A percentile compares a stretch with the other conserved stretches of the same genome.
Conservation (phyloP, 177 flowering plant genomes). For the Vitis hybrid region DNA sequence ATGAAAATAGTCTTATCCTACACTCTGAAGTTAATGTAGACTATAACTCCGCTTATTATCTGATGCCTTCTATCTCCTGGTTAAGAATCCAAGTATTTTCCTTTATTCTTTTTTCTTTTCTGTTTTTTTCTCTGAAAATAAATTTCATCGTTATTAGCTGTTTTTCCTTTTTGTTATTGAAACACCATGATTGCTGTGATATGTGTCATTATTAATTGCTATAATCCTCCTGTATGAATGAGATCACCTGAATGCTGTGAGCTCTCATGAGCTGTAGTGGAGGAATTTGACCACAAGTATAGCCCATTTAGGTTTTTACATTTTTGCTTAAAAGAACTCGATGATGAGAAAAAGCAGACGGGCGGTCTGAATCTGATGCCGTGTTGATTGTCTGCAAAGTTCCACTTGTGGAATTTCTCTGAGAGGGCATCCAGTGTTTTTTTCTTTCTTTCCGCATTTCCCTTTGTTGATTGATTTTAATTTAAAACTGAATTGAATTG, state of each 20-base stretch:
- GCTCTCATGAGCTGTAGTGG: no score
- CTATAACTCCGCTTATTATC: slow-evolving; percentile 37
- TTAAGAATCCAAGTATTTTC: background rate
- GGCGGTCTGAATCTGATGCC: slow-evolving; percentile 83
- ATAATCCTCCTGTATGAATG: no score
- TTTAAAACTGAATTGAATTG: no score
- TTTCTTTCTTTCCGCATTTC: no score
- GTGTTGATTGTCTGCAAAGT: slow-evolving; percentile 63
- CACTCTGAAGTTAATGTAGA: slow-evolving; percentile 43
- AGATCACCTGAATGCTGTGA: no score
- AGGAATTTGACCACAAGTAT: background rate
- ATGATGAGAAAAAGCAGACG: slow-evolving; percentile 75
- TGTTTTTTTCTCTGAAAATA: background rate
- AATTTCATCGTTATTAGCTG: background rate
- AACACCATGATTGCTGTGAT: background rate
- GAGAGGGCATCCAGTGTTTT: slow-evolving; percentile 9
- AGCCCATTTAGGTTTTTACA: background rate
- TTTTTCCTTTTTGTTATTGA: background rate
- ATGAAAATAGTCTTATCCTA: slow-evolving; percentile 46
- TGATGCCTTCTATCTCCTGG: slow-evolving; percentile 24
- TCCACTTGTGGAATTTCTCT: slow-evolving; percentile 38
- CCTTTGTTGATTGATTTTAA: no score
- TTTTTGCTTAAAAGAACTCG: slow-evolving; percentile 3
- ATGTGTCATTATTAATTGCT: no score
- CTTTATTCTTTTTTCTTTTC: background rate